Conservation (phyloP, 108 stramenopile species). For the Cyclotella sp. region DNA sequence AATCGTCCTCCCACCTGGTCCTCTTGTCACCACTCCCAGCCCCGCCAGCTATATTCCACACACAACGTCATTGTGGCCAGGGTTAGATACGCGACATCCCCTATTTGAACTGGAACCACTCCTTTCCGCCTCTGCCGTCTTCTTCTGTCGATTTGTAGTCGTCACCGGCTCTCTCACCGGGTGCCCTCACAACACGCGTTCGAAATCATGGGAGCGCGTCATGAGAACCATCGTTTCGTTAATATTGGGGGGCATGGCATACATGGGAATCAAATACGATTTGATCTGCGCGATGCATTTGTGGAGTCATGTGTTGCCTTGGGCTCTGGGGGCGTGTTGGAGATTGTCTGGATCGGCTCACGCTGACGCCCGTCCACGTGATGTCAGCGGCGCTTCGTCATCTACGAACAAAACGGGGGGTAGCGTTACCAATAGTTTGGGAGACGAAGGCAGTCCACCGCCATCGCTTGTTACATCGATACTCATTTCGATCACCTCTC, state of each 20-base stretch:
- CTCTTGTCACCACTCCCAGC: constrained; percentile 28
- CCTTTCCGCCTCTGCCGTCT: constrained; percentile 66
- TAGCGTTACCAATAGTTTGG: not conserved
- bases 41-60: not conserved
- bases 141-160: constrained; percentile 78
- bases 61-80: not conserved
- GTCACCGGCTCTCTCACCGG: constrained; percentile 39
- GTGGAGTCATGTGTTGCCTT: constrained; percentile 72
- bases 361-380: not conserved
- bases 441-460: not conserved
- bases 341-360: not conserved
- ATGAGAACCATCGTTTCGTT: constrained; percentile 54
- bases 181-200: not conserved
- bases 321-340: constrained; percentile 27
- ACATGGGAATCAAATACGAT: constrained; percentile 63
- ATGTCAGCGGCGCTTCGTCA: not conserved
- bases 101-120: constrained; percentile 53
- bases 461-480: constrained; percentile 27
- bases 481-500: not conserved
- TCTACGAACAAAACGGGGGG: not conserved
- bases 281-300: constrained; percentile 70
- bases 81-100: not conserved
- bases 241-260: constrained; percentile 66
- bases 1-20: constrained; percentile 30
- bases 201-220: constrained; percentile 9